Conservation (phyloP, 1,284 basidiomycete species). For the Ustanciosporium gigantosporum region DNA sequence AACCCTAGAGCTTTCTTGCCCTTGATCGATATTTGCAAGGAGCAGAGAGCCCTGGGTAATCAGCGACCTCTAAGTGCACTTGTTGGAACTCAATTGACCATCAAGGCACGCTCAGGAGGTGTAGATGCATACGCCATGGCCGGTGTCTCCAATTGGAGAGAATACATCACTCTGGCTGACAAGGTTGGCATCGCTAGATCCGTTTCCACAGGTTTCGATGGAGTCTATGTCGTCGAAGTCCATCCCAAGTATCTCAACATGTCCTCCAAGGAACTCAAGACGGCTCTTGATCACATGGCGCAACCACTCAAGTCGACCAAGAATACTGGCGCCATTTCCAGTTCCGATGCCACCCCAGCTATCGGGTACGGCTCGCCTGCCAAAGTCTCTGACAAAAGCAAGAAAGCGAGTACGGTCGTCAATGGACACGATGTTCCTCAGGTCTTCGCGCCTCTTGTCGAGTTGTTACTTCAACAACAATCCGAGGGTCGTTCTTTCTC, state of each 20-base stretch:
- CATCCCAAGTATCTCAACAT: slow-evolving; percentile 23
- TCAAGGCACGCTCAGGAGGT: slow-evolving; percentile 21
- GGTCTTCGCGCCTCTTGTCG: slow-evolving; percentile 16
- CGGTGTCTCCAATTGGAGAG: slow-evolving; percentile 26
- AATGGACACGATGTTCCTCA: slow-evolving; percentile 30
- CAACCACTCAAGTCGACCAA: too few relatives aligned
- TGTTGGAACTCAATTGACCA: slow-evolving; percentile 18
- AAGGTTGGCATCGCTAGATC: slow-evolving; percentile 32
- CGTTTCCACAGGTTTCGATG: slow-evolving; percentile 20
- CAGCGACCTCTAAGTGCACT: slow-evolving; percentile 18
- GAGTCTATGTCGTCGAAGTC: slow-evolving; percentile 22
- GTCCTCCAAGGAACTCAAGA: not conserved
- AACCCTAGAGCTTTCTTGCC: slow-evolving; percentile 23
- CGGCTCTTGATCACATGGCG: too few relatives aligned
- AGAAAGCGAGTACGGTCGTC: slow-evolving; percentile 10
- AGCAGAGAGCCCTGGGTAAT: slow-evolving; percentile 27
- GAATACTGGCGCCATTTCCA: slow-evolving; percentile 5
- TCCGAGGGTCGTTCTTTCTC: slow-evolving; percentile 34
- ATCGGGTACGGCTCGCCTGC: not conserved
- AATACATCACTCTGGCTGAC: slow-evolving; percentile 47
- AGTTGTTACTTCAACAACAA: slow-evolving; percentile 32
- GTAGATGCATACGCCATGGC: slow-evolving; percentile 38
- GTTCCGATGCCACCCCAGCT: slow-evolving; percentile 1
- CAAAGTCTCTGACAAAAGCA: not conserved
- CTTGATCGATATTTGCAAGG: slow-evolving; percentile 46